Conservation (phyloP, 1,284 basidiomycete species). For the Leccinum variabile region DNA sequence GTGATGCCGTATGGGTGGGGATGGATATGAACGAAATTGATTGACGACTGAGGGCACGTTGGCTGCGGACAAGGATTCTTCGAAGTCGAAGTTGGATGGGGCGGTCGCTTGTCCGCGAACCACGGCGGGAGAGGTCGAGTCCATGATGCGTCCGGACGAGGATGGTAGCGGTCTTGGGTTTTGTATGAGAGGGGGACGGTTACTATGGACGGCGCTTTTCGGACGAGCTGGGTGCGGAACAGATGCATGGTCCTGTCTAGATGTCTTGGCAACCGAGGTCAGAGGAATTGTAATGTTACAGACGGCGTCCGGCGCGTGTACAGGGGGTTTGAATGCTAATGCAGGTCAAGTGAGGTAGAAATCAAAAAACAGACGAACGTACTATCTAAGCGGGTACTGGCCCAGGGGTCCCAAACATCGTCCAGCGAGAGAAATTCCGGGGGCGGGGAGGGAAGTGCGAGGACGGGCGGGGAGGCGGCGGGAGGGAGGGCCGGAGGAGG, state of each 20-base stretch:
- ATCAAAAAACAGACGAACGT: background rate
- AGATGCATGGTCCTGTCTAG: slow-evolving; percentile 4
- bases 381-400: slow-evolving; percentile 9
- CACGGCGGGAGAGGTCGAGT: slow-evolving; percentile 18
- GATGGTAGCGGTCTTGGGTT: slow-evolving; percentile 3
- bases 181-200: slow-evolving; percentile 13
- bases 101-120: slow-evolving; percentile 24
- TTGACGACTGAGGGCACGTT: slow-evolving; percentile 35
- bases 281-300: slow-evolving; percentile 1
- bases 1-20: slow-evolving; percentile 24
- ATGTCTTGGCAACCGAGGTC: slow-evolving; percentile 25
- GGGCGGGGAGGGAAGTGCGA: background rate
- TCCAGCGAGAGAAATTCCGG: background rate
- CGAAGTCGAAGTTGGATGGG: slow-evolving; percentile 27
- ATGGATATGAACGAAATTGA: slow-evolving; percentile 33
- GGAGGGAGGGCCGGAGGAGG: slow-evolving; percentile 11
- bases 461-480: slow-evolving; percentile 22
- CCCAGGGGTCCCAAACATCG: slow-evolving; percentile 31
- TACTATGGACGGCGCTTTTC: slow-evolving; percentile 21
- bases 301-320: slow-evolving; percentile 4
- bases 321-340: background rate
- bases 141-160: background rate
- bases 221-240: slow-evolving; percentile 4
- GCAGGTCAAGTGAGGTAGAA: background rate
- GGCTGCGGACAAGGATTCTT: slow-evolving; percentile 32